These are phyloP conservation scores for Candida gorgasii DNA, from an alignment of 805 yeast species.

Conservation along the genomic window DNA sequence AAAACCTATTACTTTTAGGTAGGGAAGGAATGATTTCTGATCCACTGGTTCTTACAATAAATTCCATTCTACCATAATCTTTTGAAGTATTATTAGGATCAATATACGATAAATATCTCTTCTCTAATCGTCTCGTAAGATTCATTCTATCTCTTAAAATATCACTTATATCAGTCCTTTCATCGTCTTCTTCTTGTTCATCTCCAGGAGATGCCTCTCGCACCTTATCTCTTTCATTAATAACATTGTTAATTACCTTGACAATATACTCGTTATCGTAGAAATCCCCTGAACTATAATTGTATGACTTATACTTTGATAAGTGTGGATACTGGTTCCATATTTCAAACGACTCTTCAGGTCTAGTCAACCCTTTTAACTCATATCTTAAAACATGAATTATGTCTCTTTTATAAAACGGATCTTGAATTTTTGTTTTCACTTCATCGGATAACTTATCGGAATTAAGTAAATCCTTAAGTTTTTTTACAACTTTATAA, in stretches of 20 bases:
- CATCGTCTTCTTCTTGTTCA: background rate
- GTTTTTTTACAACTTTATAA: background rate
- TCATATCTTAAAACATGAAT: conserved; percentile 15
- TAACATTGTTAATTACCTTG: conserved; percentile 5
- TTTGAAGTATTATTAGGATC: conserved; percentile 2
- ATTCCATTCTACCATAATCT: conserved; percentile 4
- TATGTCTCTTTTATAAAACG: conserved; percentile 4
- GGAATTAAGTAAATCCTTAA: background rate
- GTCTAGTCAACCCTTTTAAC: conserved; percentile 25
- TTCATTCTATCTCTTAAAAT: background rate
- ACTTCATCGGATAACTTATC: background rate
- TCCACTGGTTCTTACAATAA: conserved; percentile 3
- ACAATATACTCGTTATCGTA: conserved; percentile 5
- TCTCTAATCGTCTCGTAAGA: conserved; percentile 3
- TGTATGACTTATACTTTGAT: conserved; percentile 4
- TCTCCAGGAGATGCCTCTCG: background rate
- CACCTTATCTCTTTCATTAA: background rate
- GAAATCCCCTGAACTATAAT: conserved; percentile 2
- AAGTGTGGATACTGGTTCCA: conserved; percentile 28
- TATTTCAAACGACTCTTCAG: conserved; percentile 35
- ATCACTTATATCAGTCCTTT: conserved; percentile 1
- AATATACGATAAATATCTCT: background rate
- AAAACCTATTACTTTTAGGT: conserved; percentile 1
- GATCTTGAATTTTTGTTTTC: conserved; percentile 4
- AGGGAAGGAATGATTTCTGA: conserved; percentile 24